Base-by-base conservation (phyloP, 805 yeast species). In the Cyberlindnera misumaiensis region DNA sequence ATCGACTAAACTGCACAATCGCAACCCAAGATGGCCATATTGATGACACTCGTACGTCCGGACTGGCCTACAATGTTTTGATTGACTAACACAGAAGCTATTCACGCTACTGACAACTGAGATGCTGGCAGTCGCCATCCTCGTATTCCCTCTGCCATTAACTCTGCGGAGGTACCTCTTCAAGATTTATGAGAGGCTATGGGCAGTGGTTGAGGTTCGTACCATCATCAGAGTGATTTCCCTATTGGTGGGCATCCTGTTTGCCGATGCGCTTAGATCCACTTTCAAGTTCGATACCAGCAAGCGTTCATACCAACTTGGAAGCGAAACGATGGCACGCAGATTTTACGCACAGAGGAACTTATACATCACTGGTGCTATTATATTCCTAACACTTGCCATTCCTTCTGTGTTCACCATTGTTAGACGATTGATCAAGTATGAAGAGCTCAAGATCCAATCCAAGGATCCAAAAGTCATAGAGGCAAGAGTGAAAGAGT, bases 321-420 rank as follows among this genome's bases (percentile, higher is more conserved):
- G 70, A 33, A 64, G 70, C 30, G 82, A 78, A 16, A 72, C 67
- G 43, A 58, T 75, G 46, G 83, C 82, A 5, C 63, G 74, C 34
- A 73, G 77, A 43, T 77, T 80, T 41, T 78, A 76, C 48, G 68
- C 78, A 29, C 84, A 78, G 55, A 65, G 85, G 53, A 78, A 78
- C 47, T 63, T 75, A 30, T 78, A 78, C 53, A 66, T 78, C 39
- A 69, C 77, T 12, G 85, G 84, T 8, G 80, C 80, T 8, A 78
- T 77, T 4, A 56, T 78, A 42, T 78, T 73, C 56, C 67, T 75
- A 49, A 65, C 62, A 41, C 46, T 77, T 34, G 74, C 80, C 9
- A 76, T 77, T 40, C 68, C 66, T 28, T 75, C 80, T 0, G 74
- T 76, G 34, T 61, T 72, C 46, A 67, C 70, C 28, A 67, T 78